Evolutionary conservation across 2,329 filamentous ascomycete genomes (phyloP), one percentile per base, ranked within the genome.

Genomic region (Magnaporthiopsis rhizophila): DNA sequence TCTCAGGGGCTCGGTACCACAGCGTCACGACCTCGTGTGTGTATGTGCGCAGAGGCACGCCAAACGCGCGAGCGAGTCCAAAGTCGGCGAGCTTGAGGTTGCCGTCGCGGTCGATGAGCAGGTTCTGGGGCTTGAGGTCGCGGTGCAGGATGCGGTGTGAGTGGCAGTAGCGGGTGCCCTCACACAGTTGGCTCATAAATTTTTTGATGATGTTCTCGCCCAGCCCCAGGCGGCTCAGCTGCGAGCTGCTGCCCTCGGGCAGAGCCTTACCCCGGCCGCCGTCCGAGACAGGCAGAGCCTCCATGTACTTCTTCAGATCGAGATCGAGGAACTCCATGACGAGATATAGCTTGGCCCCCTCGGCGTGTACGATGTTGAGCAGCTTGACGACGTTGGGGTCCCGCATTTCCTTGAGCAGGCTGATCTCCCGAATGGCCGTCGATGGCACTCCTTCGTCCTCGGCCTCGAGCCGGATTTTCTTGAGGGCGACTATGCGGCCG

Each of bases 281-380:
- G 73, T 95, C 89, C 70, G 84, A 86, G 62, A 92, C 87, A 1
- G 91, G 91, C 65, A 95, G 82, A 28, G 91, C 86, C 77, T 96
- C 91, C 92, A 96, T 96, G 79, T 95, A 96, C 76, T 95, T 95
- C 81, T 96, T 96, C 69, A 96, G 80, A 72, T 96, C 91, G 64
- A 92, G 83, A 72, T 96, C 91, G 69, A 96, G 87, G 75, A 90
- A 96, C 75, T 96, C 91, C 69, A 92, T 89, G 68, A 96, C 91
- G 53, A 96, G 88, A 77, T 96, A 96, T 56, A 96, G 86, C 78
- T 96, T 96, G 80, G 95, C 90, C 66, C 91, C 91, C 75, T 96
- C 92, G 73, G 91, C 91, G 74, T 96, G 91, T 62, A 96, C 91
- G 68, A 96, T 96, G 80, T 96, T 95, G 72, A 91, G 76, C 62